Evolutionary conservation across 2,329 filamentous ascomycete genomes (phyloP).

Genomic region (Fusarium sp.): DNA sequence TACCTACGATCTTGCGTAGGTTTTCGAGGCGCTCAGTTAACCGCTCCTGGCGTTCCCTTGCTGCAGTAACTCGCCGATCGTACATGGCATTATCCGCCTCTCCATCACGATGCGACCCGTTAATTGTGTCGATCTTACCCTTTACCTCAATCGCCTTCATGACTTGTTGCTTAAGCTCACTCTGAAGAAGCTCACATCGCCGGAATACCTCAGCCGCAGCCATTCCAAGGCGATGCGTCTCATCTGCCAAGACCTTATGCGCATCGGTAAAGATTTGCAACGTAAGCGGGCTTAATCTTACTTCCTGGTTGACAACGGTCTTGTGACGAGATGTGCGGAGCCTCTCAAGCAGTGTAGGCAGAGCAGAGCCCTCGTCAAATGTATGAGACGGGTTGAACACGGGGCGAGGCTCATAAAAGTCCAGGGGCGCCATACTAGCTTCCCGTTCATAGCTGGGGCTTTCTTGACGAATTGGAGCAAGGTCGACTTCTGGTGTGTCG

Average conservation of each 20-base stretch:
- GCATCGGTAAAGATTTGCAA: conserved; percentile 76
- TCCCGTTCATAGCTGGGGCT: conserved; percentile 54
- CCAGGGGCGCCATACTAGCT: conserved; percentile 54
- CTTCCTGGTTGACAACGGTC: conserved; percentile 69
- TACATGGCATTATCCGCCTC: conserved; percentile 65
- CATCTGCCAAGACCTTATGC: conserved; percentile 74
- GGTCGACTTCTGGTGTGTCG: conserved; percentile 63
- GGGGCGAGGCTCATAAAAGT: conserved; percentile 70
- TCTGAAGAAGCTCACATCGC: conserved; percentile 71
- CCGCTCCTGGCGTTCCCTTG: conserved; percentile 63
- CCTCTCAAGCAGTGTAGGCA: conserved; percentile 64
- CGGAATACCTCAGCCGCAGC: conserved; percentile 78
- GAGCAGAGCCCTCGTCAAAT: conserved; percentile 64
- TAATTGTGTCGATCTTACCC: conserved; percentile 70
- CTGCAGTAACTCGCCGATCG: conserved; percentile 63
- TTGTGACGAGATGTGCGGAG: conserved; percentile 68
- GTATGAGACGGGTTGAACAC: conserved; percentile 69
- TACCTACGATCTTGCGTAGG: conserved; percentile 56
- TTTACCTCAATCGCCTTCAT: conserved; percentile 71
- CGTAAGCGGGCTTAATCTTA: conserved; percentile 74
- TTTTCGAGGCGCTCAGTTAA: conserved; percentile 68
- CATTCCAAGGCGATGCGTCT: conserved; percentile 72
- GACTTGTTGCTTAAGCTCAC: conserved; percentile 73
- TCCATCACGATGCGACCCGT: conserved; percentile 56
- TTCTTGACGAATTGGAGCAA: conserved; percentile 52